Conservation (phyloP, 768 basidiomycete genomes). For the Podaxis rugospora region DNA sequence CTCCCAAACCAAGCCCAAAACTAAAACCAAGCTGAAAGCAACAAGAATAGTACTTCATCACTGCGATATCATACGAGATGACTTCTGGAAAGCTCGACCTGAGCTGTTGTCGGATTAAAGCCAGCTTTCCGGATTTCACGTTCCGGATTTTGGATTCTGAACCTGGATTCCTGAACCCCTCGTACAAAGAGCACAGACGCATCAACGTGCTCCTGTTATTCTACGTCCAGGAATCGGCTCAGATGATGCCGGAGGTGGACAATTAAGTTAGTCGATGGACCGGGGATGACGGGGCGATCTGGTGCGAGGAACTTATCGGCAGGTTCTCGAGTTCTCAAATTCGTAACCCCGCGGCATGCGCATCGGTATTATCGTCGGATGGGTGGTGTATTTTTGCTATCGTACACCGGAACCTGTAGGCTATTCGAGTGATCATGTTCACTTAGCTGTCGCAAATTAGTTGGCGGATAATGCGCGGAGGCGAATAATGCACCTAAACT, state of each 20-base stretch:
- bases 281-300: background rate
- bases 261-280: background rate
- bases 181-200: background rate
- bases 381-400: background rate
- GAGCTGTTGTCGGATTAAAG: conserved; percentile 40
- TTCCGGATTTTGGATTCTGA: too few relatives aligned
- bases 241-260: background rate
- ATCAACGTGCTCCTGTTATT: background rate
- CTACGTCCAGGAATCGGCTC: background rate
- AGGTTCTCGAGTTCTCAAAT: background rate
- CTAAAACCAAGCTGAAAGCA: conserved; percentile 18
- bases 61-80: conserved; percentile 79
- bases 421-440: too few relatives aligned
- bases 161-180: background rate
- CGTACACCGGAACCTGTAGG: background rate
- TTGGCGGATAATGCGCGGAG: background rate
- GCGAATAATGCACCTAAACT: background rate
- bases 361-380: background rate
- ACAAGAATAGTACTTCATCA: conserved; percentile 60
- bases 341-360: background rate
- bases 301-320: background rate
- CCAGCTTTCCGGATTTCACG: background rate
- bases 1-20: conserved; percentile 14
- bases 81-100: conserved; percentile 70
- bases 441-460: too few relatives aligned